Percentiles rank a stretch among this genome's conserved stretches.
phyloP scores from a whole-genome alignment of 306 rosid species.

The Rosa persica region DNA sequence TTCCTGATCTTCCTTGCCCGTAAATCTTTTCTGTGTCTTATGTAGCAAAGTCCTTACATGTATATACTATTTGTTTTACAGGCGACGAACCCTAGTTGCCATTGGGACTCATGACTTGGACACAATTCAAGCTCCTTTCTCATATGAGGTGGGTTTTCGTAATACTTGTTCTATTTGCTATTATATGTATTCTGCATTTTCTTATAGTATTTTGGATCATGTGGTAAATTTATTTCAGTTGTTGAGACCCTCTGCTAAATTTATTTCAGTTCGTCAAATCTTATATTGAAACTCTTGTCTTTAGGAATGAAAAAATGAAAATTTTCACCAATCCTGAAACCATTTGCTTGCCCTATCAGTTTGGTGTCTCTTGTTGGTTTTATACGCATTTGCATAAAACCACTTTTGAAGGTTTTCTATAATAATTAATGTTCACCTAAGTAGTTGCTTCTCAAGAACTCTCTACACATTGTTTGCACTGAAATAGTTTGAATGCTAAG shows the following conservation, averaged over 20 bases:
- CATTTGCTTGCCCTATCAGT: not conserved
- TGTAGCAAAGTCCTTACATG: conserved; percentile 11
- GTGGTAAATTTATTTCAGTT: not conserved
- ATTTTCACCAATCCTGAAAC: not conserved
- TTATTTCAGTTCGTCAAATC: not conserved
- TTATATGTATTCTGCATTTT: conserved; percentile 12
- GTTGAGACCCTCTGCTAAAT: not conserved
- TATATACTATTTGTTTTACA: conserved; percentile 20
- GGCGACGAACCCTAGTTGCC: conserved; percentile 94
- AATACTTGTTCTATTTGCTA: not conserved
- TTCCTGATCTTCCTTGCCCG: not conserved
- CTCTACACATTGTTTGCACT: not conserved
- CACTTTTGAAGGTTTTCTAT: not conserved
- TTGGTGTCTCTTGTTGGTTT: not conserved
- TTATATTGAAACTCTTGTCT: conserved; percentile 2
- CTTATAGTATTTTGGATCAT: conserved; percentile 7
- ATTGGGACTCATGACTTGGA: conserved; percentile 98
- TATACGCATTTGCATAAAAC: not conserved
- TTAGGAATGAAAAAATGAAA: not conserved
- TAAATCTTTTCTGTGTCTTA: not conserved
- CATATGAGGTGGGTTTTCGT: conserved; percentile 74
- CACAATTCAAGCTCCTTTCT: conserved; percentile 71
- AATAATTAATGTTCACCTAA: not conserved
- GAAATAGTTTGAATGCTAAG: not conserved
- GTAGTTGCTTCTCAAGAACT: not conserved